Evolutionary conservation across 768 basidiomycete species (phyloP).

Genomic region (Auriscalpium orientale): DNA sequence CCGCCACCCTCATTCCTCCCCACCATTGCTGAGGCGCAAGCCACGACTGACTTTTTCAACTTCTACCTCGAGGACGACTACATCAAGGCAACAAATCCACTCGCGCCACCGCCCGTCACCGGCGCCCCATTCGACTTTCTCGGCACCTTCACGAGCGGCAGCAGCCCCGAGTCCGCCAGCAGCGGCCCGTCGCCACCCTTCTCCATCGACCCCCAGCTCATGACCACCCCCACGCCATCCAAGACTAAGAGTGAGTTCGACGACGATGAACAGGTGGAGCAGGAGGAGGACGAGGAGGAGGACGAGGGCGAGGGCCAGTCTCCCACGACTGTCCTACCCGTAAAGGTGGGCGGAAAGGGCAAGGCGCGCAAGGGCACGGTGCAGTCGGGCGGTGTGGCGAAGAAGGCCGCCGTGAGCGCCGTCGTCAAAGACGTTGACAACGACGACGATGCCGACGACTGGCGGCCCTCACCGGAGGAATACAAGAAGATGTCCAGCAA

Average conservation of each 20-base stretch:
- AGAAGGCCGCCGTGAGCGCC: slow-evolving; percentile 36
- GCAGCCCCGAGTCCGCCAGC: slow-evolving; percentile 21
- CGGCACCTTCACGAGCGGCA: slow-evolving; percentile 24
- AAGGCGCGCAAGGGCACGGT: slow-evolving; percentile 62
- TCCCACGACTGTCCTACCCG: slow-evolving; percentile 21
- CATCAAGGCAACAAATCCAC: slow-evolving; percentile 17
- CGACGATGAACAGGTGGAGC: slow-evolving; percentile 28
- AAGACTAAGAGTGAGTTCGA: slow-evolving; percentile 34
- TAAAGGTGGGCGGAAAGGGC: slow-evolving; percentile 33
- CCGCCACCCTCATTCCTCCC: slow-evolving; percentile 10
- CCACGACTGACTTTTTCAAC: slow-evolving; percentile 17
- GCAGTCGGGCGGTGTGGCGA: slow-evolving; percentile 64
- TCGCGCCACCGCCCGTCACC: slow-evolving; percentile 18
- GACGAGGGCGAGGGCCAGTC: slow-evolving; percentile 26
- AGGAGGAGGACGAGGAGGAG: slow-evolving; percentile 27
- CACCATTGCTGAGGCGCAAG: slow-evolving; percentile 10
- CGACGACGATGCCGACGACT: slow-evolving; percentile 62
- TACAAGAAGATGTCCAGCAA: slow-evolving; percentile 93
- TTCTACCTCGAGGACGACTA: slow-evolving; percentile 24
- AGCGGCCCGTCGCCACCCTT: slow-evolving; percentile 25
- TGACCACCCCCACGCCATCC: slow-evolving; percentile 52
- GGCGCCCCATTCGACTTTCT: slow-evolving; percentile 33
- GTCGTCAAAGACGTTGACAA: slow-evolving; percentile 35
- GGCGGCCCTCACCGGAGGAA: slow-evolving; percentile 85
- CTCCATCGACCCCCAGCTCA: slow-evolving; percentile 71